Evolutionary conservation across 2,329 filamentous ascomycete genomes (phyloP).

Genomic region (Venturiaceae sp.): DNA sequence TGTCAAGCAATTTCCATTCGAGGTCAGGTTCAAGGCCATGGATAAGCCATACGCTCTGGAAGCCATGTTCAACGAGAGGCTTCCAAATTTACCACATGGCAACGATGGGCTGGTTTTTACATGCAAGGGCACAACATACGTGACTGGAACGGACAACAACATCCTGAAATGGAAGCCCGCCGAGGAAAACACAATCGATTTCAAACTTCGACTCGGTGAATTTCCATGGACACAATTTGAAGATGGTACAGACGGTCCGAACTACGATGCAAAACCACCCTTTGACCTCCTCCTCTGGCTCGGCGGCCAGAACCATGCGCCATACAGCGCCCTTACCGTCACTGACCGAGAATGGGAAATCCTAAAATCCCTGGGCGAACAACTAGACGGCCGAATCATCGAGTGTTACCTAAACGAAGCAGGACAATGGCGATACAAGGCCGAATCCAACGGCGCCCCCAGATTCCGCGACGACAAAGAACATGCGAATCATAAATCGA

Average conservation of each 20-base stretch:
- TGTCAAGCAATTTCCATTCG: slow-evolving; percentile 62
- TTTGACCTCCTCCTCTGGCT: slow-evolving; percentile 63
- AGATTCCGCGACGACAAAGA: slow-evolving; percentile 88
- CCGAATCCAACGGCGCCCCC: slow-evolving; percentile 42
- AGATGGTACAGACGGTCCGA: slow-evolving; percentile 39
- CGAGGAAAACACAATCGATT: slow-evolving; percentile 91
- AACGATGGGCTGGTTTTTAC: slow-evolving; percentile 98
- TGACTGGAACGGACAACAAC: slow-evolving; percentile 80
- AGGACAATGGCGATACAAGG: slow-evolving; percentile 66
- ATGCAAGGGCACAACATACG: slow-evolving; percentile 79
- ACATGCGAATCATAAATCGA: slow-evolving; percentile 80
- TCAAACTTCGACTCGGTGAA: slow-evolving; percentile 61
- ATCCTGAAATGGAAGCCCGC: slow-evolving; percentile 98
- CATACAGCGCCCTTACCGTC: slow-evolving; percentile 59
- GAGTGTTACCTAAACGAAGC: slow-evolving; percentile 77
- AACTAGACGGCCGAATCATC: slow-evolving; percentile 78
- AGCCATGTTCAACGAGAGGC: slow-evolving; percentile 73
- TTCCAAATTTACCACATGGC: slow-evolving; percentile 78
- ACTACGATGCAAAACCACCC: slow-evolving; percentile 73
- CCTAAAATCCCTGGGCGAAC: slow-evolving; percentile 62
- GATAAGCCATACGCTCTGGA: slow-evolving; percentile 81
- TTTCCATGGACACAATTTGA: slow-evolving; percentile 62
- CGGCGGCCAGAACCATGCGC: slow-evolving; percentile 52
- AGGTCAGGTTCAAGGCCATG: slow-evolving; percentile 79
- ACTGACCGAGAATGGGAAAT: slow-evolving; percentile 73